Percentiles rank a stretch among this genome's conserved stretches.
These are phyloP conservation scores for Ambrosia trifida DNA, from an alignment of 129 eudicot species.

Conservation along the genomic window DNA sequence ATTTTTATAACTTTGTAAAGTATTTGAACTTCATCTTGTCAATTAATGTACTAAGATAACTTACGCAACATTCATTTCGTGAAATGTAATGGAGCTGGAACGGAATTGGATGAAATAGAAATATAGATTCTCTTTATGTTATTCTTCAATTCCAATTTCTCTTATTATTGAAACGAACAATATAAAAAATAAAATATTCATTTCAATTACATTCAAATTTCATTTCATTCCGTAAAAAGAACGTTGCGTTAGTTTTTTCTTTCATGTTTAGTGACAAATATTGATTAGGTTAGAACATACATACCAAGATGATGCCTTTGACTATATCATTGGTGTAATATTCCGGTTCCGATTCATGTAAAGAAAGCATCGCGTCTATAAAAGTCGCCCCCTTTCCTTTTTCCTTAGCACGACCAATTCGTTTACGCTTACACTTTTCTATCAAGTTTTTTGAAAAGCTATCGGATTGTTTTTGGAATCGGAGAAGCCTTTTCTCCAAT, in stretches of 20 bases:
- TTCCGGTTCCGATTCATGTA: constrained; percentile 59
- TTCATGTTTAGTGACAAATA: not conserved
- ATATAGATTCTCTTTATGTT: no score
- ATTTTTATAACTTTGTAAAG: no score
- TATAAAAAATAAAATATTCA: no score
- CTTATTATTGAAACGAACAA: no score
- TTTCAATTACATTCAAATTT: no score
- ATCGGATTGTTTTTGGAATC: constrained; percentile 33
- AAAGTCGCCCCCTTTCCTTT: constrained; percentile 34
- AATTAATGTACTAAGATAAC: no score
- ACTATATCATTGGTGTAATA: constrained; percentile 54
- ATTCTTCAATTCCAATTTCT: no score
- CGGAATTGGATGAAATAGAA: no score
- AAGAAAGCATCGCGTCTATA: constrained; percentile 43
- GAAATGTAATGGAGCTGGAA: no score
- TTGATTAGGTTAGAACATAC: not conserved
- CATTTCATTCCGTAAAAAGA: not conserved
- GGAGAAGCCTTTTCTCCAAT: constrained; percentile 34
- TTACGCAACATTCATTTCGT: no score
- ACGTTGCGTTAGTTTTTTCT: no score
- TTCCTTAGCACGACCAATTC: not conserved
- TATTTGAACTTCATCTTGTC: no score
- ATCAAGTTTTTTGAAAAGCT: constrained; percentile 41
- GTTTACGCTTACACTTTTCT: constrained; percentile 11
- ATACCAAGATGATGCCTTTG: constrained; percentile 50